phyloP scores from a whole-genome alignment of 805 yeast species.

The Pichia sporocuriosa region DNA sequence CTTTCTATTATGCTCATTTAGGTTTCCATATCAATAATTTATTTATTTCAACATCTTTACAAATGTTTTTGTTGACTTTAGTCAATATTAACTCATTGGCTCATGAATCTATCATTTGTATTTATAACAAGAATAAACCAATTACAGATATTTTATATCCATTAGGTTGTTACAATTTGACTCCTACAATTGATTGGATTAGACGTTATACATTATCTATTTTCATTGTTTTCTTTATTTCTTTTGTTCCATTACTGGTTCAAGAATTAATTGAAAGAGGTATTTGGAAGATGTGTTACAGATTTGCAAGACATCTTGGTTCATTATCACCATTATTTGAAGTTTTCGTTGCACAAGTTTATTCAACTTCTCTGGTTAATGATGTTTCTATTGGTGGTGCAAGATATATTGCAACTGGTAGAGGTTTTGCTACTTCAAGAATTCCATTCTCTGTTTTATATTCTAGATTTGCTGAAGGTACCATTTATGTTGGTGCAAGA shows the following conservation, averaged over 20 bases:
- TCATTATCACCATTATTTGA: conserved; percentile 78
- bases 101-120: conserved; percentile 63
- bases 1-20: conserved; percentile 81
- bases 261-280: conserved; percentile 83
- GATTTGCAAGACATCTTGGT: conserved; percentile 61
- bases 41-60: conserved; percentile 70
- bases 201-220: conserved; percentile 76
- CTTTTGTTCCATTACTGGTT: conserved; percentile 70
- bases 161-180: conserved; percentile 64
- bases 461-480: conserved; percentile 73
- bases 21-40: conserved; percentile 81
- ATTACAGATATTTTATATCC: conserved; percentile 61
- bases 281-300: conserved; percentile 62
- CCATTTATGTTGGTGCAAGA: conserved; percentile 81
- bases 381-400: conserved; percentile 83
- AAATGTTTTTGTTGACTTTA: conserved; percentile 61
- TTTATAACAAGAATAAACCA: conserved; percentile 58
- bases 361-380: conserved; percentile 61
- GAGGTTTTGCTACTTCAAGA: conserved; percentile 81
- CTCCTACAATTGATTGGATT: conserved; percentile 74
- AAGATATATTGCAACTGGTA: conserved; percentile 77
- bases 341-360: conserved; percentile 75
- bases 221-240: conserved; percentile 74
- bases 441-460: conserved; percentile 69
- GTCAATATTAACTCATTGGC: conserved; percentile 69